Evolutionary conservation across 306 rosid genomes (phyloP).

Genomic region (Cyclanthera cordifolia): DNA sequence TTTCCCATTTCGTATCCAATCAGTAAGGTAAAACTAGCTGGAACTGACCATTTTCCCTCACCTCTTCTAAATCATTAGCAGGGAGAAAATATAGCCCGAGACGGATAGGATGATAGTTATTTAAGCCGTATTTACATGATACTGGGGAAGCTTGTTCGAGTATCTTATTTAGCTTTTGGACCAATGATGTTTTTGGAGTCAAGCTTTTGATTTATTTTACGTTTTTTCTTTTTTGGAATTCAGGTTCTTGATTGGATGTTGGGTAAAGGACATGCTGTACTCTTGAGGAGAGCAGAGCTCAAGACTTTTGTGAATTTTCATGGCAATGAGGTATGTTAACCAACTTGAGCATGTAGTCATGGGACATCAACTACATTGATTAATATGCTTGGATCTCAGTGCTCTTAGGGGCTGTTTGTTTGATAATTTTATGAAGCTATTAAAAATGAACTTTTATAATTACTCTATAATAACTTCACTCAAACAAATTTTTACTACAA

Average conservation of each 20-base stretch:
- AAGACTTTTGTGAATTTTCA: slow-evolving; percentile 91
- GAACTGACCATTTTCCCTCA: neutral
- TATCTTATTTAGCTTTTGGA: neutral
- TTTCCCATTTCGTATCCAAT: slow-evolving; percentile 82
- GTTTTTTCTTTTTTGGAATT: neutral
- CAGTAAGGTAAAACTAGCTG: slow-evolving; percentile 52
- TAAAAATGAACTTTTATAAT: too few relatives aligned
- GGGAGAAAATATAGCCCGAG: neutral
- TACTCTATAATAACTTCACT: too few relatives aligned
- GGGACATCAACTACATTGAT: slow-evolving; percentile 1
- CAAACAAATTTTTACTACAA: too few relatives aligned
- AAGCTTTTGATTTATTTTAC: neutral
- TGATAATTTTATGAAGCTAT: too few relatives aligned
- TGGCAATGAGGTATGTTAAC: slow-evolving; percentile 75
- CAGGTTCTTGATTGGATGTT: slow-evolving; percentile 95
- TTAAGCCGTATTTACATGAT: neutral
- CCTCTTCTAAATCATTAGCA: neutral
- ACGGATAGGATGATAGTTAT: slow-evolving; percentile 1
- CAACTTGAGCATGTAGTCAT: neutral
- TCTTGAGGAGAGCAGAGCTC: slow-evolving; percentile 92
- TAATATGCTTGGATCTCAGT: neutral
- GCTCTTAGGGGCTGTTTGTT: too few relatives aligned
- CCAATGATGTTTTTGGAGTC: neutral
- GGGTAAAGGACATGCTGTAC: slow-evolving; percentile 92
- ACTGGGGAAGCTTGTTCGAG: neutral